Base-by-base conservation (phyloP, 2,329 filamentous ascomycete species). In the Pyrenophora teres region DNA sequence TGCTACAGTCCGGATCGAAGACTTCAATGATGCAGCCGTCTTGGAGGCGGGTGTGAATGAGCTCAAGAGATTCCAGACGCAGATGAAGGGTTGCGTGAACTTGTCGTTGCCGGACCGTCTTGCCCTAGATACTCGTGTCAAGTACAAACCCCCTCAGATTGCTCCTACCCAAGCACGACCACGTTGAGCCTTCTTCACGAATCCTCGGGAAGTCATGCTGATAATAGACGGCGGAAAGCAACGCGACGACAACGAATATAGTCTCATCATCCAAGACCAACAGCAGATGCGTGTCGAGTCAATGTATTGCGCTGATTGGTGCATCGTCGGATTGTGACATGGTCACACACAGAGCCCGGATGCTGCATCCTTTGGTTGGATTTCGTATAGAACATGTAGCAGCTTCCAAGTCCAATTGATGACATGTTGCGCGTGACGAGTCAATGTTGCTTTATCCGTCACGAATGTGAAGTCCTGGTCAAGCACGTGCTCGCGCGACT, bases 91-190 rank as follows among this genome's bases (percentile, higher is more conserved):
- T 4, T 81, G 80, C 13, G 79, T 87, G 18, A 80, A 83, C 44
- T 65, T 87, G 59, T 76, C 79, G 40, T 77, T 81, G 39, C 82
- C 81, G 1, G 83, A 87, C 68, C 76, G 85, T 42, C 69, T 87
- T 42, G 75, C 80, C 21, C 71, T 87, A 56, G 84, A 87, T 65
- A 84, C 83, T 3, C 77, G 84, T 49, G 81, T 84, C 33, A 85
- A 81, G 67, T 82, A 77, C 56, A 67, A 63, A 30, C 55, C 67
- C 12, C 61, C 62, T 33, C 54, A 56, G 33, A 46, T 57, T 13
- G 41, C 52, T 23, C 56, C 53, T 25, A 48, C 46, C 6, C 62
- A 51, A 43, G 40, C 36, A 15, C 60, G 60, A 27, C 51, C 49
- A 46, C 63, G 62, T 13, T 70, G 62, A 67, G 21, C n/a, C 6